Evolutionary conservation across 1,284 basidiomycete species (phyloP).

Genomic region (Pterulicium gracile): DNA sequence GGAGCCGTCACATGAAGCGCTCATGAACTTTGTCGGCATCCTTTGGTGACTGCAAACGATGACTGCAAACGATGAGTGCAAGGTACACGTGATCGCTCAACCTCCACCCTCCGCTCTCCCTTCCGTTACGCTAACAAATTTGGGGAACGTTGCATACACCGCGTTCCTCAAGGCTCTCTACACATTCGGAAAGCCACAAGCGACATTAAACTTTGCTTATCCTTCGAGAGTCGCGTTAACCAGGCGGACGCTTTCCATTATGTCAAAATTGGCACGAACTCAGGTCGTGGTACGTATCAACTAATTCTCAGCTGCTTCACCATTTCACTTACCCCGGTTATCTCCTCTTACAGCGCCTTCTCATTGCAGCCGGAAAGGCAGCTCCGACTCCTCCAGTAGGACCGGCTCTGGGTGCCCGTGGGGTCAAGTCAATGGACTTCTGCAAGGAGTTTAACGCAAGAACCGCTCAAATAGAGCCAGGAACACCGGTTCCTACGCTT

Average conservation of each 20-base stretch:
- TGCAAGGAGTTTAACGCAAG: conserved; percentile 95
- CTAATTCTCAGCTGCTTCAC: conserved; percentile 7
- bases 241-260: conserved; percentile 15
- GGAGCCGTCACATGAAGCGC: too few relatives aligned
- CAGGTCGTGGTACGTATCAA: conserved; percentile 49
- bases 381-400: conserved; percentile 95
- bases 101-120: too few relatives aligned
- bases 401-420: conserved; percentile 93
- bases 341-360: conserved; percentile 51
- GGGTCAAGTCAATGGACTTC: conserved; percentile 99
- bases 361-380: conserved; percentile 91
- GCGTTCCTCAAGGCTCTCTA: too few relatives aligned
- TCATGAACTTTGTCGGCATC: too few relatives aligned
- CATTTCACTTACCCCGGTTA: conserved; percentile 4
- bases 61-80: too few relatives aligned
- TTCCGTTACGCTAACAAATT: too few relatives aligned
- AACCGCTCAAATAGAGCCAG: conserved; percentile 81
- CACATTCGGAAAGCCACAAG: too few relatives aligned
- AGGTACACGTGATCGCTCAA: too few relatives aligned
- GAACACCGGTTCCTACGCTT: conserved; percentile 81
- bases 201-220: too few relatives aligned
- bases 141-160: too few relatives aligned
- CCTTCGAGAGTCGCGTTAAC: neutral
- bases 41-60: too few relatives aligned
- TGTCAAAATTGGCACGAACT: conserved; percentile 48